Conservation (phyloP, 2,329 filamentous ascomycete species). For the Aspergillus fumigatiaffinis region DNA sequence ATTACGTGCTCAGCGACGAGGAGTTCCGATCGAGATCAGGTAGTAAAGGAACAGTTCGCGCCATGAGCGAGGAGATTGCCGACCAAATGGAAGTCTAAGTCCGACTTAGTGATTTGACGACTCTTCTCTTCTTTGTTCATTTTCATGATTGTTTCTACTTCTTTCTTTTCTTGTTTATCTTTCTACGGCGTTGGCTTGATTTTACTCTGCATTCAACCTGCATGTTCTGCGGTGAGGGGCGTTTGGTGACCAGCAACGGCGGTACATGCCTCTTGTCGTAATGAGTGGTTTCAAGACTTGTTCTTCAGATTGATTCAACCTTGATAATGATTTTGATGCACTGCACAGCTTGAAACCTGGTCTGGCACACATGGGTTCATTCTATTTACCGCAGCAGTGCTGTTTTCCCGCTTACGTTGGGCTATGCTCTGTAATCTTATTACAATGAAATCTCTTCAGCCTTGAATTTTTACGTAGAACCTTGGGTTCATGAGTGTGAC, state of each 20-base stretch:
- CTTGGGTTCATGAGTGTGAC: background rate
- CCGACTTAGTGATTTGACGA: background rate
- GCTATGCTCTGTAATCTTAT: background rate
- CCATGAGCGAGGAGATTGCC: constrained; percentile 52
- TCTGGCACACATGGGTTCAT: background rate
- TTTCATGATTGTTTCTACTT: constrained; percentile 3
- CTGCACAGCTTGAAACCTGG: constrained; percentile 4
- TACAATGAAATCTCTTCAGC: background rate
- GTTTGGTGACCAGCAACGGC: constrained; percentile 14
- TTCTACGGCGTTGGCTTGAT: constrained; percentile 7
- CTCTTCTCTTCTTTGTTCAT: constrained; percentile 13
- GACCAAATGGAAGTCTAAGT: constrained; percentile 51
- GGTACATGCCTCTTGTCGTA: constrained; percentile 10
- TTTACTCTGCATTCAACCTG: constrained; percentile 20
- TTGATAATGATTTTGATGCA: constrained; percentile 3
- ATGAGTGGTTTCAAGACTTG: constrained; percentile 1
- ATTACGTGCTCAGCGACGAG: constrained; percentile 44
- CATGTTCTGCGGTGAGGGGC: constrained; percentile 18
- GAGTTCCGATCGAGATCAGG: constrained; percentile 35
- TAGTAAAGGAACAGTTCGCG: constrained; percentile 46
- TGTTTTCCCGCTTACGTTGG: background rate
- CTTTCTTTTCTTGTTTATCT: constrained; percentile 2
- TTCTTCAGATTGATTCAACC: background rate
- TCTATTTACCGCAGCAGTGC: background rate
- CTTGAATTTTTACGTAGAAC: background rate